phyloP scores from a whole-genome alignment of 2,329 filamentous ascomycete species.

The Clonostachys rhizophaga region DNA sequence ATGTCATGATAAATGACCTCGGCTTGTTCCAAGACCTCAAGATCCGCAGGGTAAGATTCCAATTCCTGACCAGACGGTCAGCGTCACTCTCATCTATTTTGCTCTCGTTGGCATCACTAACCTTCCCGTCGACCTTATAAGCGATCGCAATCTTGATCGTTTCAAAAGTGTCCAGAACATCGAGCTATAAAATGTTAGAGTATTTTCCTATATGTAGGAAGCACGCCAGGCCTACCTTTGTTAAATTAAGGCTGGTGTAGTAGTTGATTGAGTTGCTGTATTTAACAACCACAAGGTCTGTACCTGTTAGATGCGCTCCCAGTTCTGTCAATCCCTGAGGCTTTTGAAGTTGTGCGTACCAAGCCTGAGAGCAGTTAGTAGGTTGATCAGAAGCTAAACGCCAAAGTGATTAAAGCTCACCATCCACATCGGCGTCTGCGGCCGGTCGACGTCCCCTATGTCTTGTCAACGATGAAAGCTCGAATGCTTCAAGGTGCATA shows the following conservation, averaged over 20 bases:
- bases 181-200: constrained; percentile 10
- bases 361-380: constrained; percentile 15
- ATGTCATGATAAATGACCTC: constrained; percentile 66
- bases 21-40: constrained; percentile 49
- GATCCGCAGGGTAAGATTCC: constrained; percentile 61
- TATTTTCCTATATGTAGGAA: constrained; percentile 7
- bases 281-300: constrained; percentile 51
- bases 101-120: constrained; percentile 6
- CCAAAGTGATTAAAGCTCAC: constrained; percentile 13
- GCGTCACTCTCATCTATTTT: background rate
- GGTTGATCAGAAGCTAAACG: constrained; percentile 9
- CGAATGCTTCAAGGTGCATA: constrained; percentile 7
- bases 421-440: constrained; percentile 55
- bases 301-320: constrained; percentile 10
- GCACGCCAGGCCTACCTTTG: constrained; percentile 27
- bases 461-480: constrained; percentile 12
- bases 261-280: constrained; percentile 60
- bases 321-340: constrained; percentile 37
- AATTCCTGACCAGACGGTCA: constrained; percentile 24
- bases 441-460: constrained; percentile 43
- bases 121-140: constrained; percentile 46
- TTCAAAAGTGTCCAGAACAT: constrained; percentile 66
- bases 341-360: constrained; percentile 11
- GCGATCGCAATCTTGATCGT: constrained; percentile 72
- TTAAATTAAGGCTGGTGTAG: constrained; percentile 56